Evolutionary conservation across 805 yeast genomes (phyloP).

Genomic region (Ogataea pignaliae): DNA sequence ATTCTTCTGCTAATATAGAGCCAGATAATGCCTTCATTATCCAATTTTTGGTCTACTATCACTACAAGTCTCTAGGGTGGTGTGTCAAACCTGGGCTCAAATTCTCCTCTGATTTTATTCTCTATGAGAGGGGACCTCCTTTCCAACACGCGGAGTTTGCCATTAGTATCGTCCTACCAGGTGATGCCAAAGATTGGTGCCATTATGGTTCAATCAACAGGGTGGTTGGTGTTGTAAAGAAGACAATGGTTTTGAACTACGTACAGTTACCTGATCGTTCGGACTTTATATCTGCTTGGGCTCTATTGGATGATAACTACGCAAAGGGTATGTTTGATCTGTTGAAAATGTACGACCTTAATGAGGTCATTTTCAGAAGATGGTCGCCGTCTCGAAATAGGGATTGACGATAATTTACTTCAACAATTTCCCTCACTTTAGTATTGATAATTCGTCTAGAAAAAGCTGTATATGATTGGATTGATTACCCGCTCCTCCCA

Average conservation of each 20-base stretch:
- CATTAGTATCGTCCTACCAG: slow-evolving; percentile 27
- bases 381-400: slow-evolving; percentile 87
- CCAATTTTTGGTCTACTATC: slow-evolving; percentile 74
- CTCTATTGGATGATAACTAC: slow-evolving; percentile 7
- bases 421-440: no score
- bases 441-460: no score
- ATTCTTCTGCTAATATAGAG: slow-evolving; percentile 23
- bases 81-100: slow-evolving; percentile 89
- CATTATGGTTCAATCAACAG: slow-evolving; percentile 71
- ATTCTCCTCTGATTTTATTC: slow-evolving; percentile 80
- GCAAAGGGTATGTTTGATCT: slow-evolving; percentile 24
- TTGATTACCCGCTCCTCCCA: no score
- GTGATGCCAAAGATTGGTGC: slow-evolving; percentile 33
- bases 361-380: slow-evolving; percentile 67
- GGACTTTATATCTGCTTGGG: slow-evolving; percentile 22
- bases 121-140: slow-evolving; percentile 92
- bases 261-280: slow-evolving; percentile 51
- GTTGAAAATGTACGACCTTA: slow-evolving; percentile 44
- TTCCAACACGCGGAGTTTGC: slow-evolving; percentile 92
- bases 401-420: slow-evolving; percentile 33
- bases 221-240: slow-evolving; percentile 83
- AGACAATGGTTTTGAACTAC: slow-evolving; percentile 64
- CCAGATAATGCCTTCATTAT: slow-evolving; percentile 34
- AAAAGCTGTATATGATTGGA: no score
- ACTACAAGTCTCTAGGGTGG: slow-evolving; percentile 89